Percentiles rank a stretch among this genome's conserved stretches.
Evolutionary conservation across 2,329 filamentous ascomycete species (phyloP).

Genomic region (Penicillium paneum): DNA sequence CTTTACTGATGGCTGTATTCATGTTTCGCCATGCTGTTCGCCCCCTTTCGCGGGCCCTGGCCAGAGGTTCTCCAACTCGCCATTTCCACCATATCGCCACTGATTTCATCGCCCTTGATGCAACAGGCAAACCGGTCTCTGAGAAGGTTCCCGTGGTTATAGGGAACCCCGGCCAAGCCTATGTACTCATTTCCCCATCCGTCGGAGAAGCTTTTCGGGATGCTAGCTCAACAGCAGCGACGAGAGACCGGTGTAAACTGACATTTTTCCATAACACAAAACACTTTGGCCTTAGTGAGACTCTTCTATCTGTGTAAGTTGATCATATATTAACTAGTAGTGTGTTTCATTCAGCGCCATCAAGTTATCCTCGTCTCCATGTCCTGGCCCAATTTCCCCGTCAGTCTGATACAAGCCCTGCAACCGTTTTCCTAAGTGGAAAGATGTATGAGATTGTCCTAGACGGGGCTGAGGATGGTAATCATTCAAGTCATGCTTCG

Average conservation of each 20-base stretch:
- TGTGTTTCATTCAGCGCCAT: constrained; percentile 13
- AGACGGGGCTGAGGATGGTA: constrained; percentile 28
- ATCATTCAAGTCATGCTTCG: background rate
- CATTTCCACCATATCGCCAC: constrained; percentile 17
- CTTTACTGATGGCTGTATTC: background rate
- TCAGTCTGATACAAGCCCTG: constrained; percentile 24
- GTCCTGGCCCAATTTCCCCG: constrained; percentile 18
- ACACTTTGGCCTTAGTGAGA: constrained; percentile 26
- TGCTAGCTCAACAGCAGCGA: constrained; percentile 13
- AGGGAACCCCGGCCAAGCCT: constrained; percentile 22
- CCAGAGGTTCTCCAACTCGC: constrained; percentile 2
- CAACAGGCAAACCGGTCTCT: constrained; percentile 17
- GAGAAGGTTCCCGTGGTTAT: constrained; percentile 22
- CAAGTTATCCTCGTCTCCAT: constrained; percentile 26
- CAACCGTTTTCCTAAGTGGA: constrained; percentile 23
- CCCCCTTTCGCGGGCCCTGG: constrained; percentile 2
- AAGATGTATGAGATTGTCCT: constrained; percentile 28
- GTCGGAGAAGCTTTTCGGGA: constrained; percentile 23
- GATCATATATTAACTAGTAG: background rate
- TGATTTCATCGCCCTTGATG: constrained; percentile 20
- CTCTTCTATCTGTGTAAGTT: background rate
- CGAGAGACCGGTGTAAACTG: constrained; percentile 23
- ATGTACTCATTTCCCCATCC: constrained; percentile 20
- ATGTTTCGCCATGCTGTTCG: constrained; percentile 17
- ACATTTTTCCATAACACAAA: constrained; percentile 27